Evolutionary conservation across 2,329 filamentous ascomycete species (phyloP), one percentile per base, ranked within the genome.

Genomic region (Aspergillus calidoustus): DNA sequence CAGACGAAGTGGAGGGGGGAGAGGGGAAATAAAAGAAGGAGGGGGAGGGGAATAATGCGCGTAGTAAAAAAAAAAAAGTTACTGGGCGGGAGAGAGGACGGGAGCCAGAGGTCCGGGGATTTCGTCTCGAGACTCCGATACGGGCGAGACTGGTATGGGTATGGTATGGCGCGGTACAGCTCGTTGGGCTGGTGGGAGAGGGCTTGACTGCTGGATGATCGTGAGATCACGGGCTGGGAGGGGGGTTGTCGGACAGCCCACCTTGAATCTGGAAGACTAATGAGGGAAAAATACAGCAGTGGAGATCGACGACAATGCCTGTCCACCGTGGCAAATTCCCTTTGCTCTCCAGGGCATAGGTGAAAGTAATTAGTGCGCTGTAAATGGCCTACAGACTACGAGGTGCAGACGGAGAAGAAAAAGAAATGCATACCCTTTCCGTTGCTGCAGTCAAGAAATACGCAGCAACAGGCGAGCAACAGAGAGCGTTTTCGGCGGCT

Each of bases 41-140:
- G 56, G 59, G 58, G 19, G 19, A 19, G 19, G 48, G 66, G 54
- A 51, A 28, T 46, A 46, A 57, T 50, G 6, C 50, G 61, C 58
- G 58, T 56, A 64, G 48, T 50, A 57, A 61, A 57, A 53, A 57
- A 57, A 60, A 56, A 61, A 61, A 61, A 58, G 50, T 54, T 58
- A 59, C 47, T 61, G 62, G 64, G 68, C 65, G 64, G 67, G 67
- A 62, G 58, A 19, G 31, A 48, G 43, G 58, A 54, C 64, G 61
- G 65, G 64, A 62, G 61, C 59, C 59, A 63, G 66, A 66, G 64
- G 63, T 65, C 64, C 64, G 66, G 66, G 68, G 64, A 67, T 66
- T 68, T 68, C 63, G 66, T 53, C 46, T 64, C 50, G 60, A 61
- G 53, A 56, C 61, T 69, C 66, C 70, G 67, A 65, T 64, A 64